These are phyloP conservation scores for Thraustochytrium striatum DNA, from an alignment of 352 stramenopile genomes.

Conservation along the genomic window DNA sequence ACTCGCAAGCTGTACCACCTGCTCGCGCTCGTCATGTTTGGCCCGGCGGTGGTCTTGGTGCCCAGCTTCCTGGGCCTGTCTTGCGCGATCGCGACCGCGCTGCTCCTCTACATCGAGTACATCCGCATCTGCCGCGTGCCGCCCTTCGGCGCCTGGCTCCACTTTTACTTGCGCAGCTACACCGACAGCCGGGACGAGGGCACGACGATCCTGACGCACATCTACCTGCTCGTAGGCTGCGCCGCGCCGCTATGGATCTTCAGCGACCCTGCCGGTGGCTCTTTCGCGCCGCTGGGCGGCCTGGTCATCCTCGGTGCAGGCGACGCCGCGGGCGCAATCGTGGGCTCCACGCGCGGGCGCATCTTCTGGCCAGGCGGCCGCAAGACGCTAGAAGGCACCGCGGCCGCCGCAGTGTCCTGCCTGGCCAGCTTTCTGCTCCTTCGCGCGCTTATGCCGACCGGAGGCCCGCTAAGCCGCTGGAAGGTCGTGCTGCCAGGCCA, in stretches of 20 bases:
- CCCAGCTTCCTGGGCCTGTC: slow-evolving; percentile 39
- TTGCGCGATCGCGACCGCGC: slow-evolving; percentile 40
- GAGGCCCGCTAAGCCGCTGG: neutral
- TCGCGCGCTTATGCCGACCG: neutral
- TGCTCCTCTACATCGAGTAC: slow-evolving; percentile 44
- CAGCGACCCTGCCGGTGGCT: too few relatives aligned
- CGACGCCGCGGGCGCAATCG: slow-evolving; percentile 33
- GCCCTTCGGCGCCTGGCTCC: slow-evolving; percentile 31
- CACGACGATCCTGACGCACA: slow-evolving; percentile 51
- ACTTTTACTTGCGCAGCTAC: slow-evolving; percentile 41
- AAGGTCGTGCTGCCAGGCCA: neutral
- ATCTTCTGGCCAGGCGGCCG: slow-evolving; percentile 21
- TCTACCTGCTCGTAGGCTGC: slow-evolving; percentile 53
- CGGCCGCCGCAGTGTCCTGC: neutral
- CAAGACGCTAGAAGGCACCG: slow-evolving; percentile 46
- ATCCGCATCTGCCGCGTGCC: slow-evolving; percentile 30
- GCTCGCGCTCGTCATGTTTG: slow-evolving; percentile 50
- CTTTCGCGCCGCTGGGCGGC: neutral
- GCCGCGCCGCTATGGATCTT: slow-evolving; percentile 50
- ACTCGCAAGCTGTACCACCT: slow-evolving; percentile 53
- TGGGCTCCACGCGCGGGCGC: slow-evolving; percentile 11
- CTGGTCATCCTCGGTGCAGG: slow-evolving; percentile 39
- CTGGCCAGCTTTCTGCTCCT: neutral
- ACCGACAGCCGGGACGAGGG: slow-evolving; percentile 49
- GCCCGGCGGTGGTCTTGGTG: slow-evolving; percentile 25